Evolutionary conservation across 179 eudicot species (phyloP), one percentile per base, ranked within the genome.

Genomic region (Silene vulgaris): DNA sequence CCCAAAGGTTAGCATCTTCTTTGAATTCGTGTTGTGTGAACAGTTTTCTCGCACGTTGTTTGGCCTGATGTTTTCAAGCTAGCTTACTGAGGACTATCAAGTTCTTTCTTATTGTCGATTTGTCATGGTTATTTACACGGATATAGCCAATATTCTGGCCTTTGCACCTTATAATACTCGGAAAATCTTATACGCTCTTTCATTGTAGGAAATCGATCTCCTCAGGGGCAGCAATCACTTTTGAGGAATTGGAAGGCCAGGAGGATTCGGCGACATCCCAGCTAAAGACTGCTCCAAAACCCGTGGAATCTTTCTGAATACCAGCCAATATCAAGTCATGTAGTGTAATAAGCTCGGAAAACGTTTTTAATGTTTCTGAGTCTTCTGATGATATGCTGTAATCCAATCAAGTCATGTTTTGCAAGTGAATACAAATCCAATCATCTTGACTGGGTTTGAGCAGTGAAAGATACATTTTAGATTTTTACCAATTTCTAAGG

Each of bases 231-330:
- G 85, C 92, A 1, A 26, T 89, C 4, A 76, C 43, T 48, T 88
- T 90, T 45, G 84, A 85, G 37, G 96, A 86, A 35, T 76, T 40
- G 5, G 91, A 89, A 69, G 94, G 85, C 52, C 83, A 78, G 64
- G 94, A 94, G 64, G 94, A 94, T 75, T 84, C 95, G 20, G 92
- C 95, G 70, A 40, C 87, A 23, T 86, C 89, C 40, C 84, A 80
- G 67, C 68, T 87, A 32, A 87, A 83, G 40, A 65, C 87, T 61
- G 65, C 52, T 20, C 71, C 77, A 6, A 79, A 82, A 73, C 75
- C 91, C 9, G 83, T 88, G 79, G 83, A 78, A 37, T 86, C 91
- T 43, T 84, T 71, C 75, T 86, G 80, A 85, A 32, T 26, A 37
- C 29, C 12, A 13, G 63, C 45, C 43, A 20, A 69, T 71, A 62